Evolutionary conservation across 1,139 yeast genomes (phyloP).

Genomic region (Blastobotrys proliferans): DNA sequence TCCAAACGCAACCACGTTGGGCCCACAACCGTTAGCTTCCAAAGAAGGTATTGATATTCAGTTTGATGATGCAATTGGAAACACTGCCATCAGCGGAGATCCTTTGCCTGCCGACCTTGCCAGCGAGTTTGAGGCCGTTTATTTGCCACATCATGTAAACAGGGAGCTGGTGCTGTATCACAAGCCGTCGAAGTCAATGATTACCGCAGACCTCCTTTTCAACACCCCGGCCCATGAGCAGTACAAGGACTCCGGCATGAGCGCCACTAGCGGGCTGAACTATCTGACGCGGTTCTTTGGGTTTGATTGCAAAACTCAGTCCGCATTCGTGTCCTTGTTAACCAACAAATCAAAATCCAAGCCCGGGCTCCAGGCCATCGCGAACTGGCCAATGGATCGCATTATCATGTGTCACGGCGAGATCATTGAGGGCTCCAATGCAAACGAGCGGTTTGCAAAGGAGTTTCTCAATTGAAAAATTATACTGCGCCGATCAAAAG

Average conservation of each 20-base stretch:
- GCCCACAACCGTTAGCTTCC: slow-evolving; percentile 40
- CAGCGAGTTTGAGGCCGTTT: slow-evolving; percentile 50
- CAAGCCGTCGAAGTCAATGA: slow-evolving; percentile 43
- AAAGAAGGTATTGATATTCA: slow-evolving; percentile 38
- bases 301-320: slow-evolving; percentile 33
- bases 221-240: slow-evolving; percentile 47
- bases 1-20: slow-evolving; percentile 50
- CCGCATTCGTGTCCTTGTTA: slow-evolving; percentile 21
- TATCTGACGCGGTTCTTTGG: slow-evolving; percentile 39
- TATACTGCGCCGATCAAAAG: too few relatives aligned
- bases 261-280: slow-evolving; percentile 44
- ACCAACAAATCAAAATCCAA: slow-evolving; percentile 11
- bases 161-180: slow-evolving; percentile 54
- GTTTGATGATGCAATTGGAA: slow-evolving; percentile 33
- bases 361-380: slow-evolving; percentile 37
- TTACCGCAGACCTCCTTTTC: slow-evolving; percentile 56
- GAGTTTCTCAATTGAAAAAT: too few relatives aligned
- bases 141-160: slow-evolving; percentile 50
- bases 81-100: slow-evolving; percentile 22
- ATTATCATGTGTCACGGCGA: slow-evolving; percentile 60
- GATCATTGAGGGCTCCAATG: slow-evolving; percentile 45
- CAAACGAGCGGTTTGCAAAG: slow-evolving; percentile 31
- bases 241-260: slow-evolving; percentile 37
- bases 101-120: slow-evolving; percentile 27
- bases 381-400: slow-evolving; percentile 46